Percentiles rank a stretch among this genome's conserved stretches.
Conservation (phyloP, 2,329 filamentous ascomycete species). For the Penicillium oxalicum region DNA sequence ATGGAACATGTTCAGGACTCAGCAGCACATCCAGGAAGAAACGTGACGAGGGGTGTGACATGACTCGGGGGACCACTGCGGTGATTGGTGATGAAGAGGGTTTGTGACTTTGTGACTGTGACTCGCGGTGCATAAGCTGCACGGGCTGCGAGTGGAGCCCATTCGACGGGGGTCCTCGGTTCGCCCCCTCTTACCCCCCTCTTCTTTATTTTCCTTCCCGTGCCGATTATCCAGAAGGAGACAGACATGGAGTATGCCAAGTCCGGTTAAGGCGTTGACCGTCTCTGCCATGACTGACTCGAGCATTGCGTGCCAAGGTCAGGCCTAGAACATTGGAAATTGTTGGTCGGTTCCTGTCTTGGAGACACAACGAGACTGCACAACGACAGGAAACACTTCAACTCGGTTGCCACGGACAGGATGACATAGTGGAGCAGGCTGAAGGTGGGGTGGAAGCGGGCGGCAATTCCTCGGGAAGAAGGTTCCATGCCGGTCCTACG, state of each 20-base stretch:
- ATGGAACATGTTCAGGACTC: constrained; percentile 7
- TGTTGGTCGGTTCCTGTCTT: too few species aligned
- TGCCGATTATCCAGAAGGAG: not conserved
- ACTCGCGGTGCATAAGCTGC: constrained; percentile 24
- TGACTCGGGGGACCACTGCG: not conserved
- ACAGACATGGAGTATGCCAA: not conserved
- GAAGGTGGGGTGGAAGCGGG: too few species aligned
- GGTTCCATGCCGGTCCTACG: too few species aligned
- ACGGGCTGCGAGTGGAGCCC: constrained; percentile 10
- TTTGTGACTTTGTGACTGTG: constrained; percentile 26
- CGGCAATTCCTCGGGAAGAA: too few species aligned
- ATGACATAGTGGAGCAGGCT: too few species aligned
- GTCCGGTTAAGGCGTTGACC: not conserved
- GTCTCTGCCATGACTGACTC: too few species aligned
- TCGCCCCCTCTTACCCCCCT: not conserved
- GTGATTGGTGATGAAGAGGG: constrained; percentile 19
- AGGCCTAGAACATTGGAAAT: too few species aligned
- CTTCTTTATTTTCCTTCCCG: not conserved
- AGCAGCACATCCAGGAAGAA: constrained; percentile 7
- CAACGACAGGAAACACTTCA: too few species aligned
- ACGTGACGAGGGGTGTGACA: constrained; percentile 16
- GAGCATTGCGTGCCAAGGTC: too few species aligned
- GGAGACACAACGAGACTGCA: too few species aligned
- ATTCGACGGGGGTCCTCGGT: not conserved
- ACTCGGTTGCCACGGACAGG: too few species aligned